phyloP scores from a whole-genome alignment of 257 asterid species.

The Striga asiatica region DNA sequence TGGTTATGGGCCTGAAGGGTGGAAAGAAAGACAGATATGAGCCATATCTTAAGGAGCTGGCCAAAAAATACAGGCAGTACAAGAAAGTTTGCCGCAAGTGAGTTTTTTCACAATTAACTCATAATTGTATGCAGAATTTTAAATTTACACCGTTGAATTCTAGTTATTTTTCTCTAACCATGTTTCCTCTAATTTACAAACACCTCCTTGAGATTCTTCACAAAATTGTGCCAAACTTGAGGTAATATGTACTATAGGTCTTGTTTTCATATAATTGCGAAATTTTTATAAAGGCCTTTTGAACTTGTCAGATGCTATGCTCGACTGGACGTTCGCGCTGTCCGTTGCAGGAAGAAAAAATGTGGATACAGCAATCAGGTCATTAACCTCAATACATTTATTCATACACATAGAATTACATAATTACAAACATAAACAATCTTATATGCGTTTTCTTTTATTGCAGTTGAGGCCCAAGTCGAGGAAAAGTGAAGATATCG shows the following conservation, averaged over 20 bases:
- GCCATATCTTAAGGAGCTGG: too few relatives aligned
- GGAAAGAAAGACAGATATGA: too few relatives aligned
- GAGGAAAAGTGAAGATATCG: too few relatives aligned
- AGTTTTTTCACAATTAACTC: background rate
- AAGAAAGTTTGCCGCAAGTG: conserved; percentile 62
- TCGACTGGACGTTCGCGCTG: conserved; percentile 36
- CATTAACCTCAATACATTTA: background rate
- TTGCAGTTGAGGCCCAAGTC: background rate
- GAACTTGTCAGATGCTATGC: conserved; percentile 27
- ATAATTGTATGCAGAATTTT: background rate
- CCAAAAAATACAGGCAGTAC: conserved; percentile 41
- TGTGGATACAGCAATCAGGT: conserved; percentile 47
- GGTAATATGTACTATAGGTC: too few relatives aligned
- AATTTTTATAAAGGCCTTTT: too few relatives aligned
- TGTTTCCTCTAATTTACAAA: background rate
- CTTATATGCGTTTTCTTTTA: background rate
- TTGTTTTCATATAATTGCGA: too few relatives aligned
- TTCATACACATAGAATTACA: background rate
- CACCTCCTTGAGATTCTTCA: too few relatives aligned
- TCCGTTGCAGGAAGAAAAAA: conserved; percentile 42
- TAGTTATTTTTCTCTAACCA: background rate
- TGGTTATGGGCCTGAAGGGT: background rate
- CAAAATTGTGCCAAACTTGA: too few relatives aligned
- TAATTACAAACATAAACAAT: background rate
- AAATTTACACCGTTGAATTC: background rate